Evolutionary conservation across 176 grass and related monocot genomes (phyloP), one percentile per base, ranked within the genome.

Genomic region (Chrysopogon serrulatus): DNA sequence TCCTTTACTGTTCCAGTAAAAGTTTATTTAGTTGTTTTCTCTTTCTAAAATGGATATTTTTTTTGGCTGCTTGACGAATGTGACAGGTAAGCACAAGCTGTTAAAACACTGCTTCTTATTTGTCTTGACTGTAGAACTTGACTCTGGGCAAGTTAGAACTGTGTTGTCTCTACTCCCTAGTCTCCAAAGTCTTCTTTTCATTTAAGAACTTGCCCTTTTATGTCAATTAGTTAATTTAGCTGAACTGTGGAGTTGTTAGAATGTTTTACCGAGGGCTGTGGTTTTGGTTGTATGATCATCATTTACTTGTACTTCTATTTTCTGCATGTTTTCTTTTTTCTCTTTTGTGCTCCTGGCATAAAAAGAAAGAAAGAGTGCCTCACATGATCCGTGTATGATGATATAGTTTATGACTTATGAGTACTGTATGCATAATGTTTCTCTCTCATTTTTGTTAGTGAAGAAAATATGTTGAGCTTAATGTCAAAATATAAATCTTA

Each of bases 41-140:
- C 23, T 77, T 77, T 17, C 30, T 77, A 23, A 37, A 68, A 65
- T 18, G 6, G 0, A 30, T 12, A 3, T 48, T 48, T 33, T 62
- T 73, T 18, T 41, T 13, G 16, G 2, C 42, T 36, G 36, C 31
- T 18, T 28, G 18, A 79, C 44, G 82, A 76, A 65, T 35, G 53
- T 56, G 42, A 14, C 19, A 40, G 19, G 39, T 32, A 76, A 77
- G 39, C 63, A 69, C 4, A 31, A 68, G 69, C 68, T 62, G 60
- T 35, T 89, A 73, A 65, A 86, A 68, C 68, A 83, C 57, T 59
- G 35, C 56, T 60, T 72, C 26, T 42, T 64, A 64, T 86, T 48
- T 81, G 51, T 81, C 26, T 71, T 54, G 6, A 65, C 30, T 72
- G 21, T 82, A 81, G 54, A 61, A 48, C 48, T 75, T 81, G 68